Evolutionary conservation across 441 rosid species (phyloP).

Genomic region (Adansonia madagascariensis): DNA sequence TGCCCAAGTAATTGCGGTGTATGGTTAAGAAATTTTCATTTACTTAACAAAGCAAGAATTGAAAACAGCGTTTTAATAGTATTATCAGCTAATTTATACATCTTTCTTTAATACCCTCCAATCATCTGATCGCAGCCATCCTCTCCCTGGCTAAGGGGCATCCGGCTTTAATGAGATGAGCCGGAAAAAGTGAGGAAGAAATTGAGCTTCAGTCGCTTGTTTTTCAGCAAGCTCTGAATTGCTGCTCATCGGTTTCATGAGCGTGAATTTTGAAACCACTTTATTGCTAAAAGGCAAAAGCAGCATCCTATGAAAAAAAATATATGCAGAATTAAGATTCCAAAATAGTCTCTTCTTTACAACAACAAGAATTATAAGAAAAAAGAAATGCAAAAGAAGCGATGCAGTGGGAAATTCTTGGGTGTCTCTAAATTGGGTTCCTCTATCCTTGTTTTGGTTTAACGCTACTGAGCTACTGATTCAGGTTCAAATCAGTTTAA

Average conservation of each 20-base stretch:
- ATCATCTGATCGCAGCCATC: background rate
- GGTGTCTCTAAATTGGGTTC: too few relatives aligned
- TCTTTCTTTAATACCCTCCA: background rate
- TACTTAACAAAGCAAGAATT: background rate
- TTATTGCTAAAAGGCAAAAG: background rate
- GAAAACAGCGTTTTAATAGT: background rate
- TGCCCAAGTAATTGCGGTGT: background rate
- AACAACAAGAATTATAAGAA: background rate
- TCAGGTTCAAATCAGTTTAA: background rate
- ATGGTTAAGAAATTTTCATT: background rate
- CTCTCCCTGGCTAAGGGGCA: background rate
- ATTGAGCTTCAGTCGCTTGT: background rate
- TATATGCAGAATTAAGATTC: too few relatives aligned
- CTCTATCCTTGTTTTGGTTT: too few relatives aligned
- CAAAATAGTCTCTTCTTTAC: too few relatives aligned
- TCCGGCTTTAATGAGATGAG: background rate
- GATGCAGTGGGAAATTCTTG: background rate
- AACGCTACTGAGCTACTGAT: background rate
- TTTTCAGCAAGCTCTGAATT: background rate
- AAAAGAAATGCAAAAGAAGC: background rate
- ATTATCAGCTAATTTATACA: background rate
- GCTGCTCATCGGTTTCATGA: background rate
- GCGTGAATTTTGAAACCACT: background rate
- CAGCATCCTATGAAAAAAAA: background rate
- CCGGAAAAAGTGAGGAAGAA: background rate